Base-by-base conservation (phyloP, 768 basidiomycete species). In the Phylloporus arenicola region DNA sequence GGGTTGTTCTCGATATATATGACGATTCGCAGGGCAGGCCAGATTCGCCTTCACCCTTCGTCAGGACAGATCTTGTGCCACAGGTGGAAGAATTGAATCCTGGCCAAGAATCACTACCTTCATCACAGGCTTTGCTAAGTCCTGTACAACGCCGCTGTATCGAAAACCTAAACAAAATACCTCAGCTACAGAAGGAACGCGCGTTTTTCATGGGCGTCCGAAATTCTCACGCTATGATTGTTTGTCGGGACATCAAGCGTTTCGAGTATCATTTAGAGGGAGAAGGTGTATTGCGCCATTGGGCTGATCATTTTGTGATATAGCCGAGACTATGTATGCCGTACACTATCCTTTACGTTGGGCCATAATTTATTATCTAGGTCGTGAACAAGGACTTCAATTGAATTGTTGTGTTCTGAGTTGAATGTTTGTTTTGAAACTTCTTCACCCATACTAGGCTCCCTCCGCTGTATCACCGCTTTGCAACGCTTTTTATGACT, bases 171-270 rank as follows among this genome's bases (percentile, higher is more conserved):
- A 91, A 91, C 64, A 71, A 70, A 38, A 75, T 92, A 11, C 86
- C 87, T 0, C 67, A 72, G 27, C 61, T 92, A 42, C 75, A 81
- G 71, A 92, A 91, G 68, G 78, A 86, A 56, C 64, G 78, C 17
- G 85, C 78, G 17, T 88, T 80, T 61, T 82, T 91, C 56, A 68
- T 73, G 17, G 68, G 69, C 1, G 73, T 82, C 20, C 61, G 68
- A 34, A 90, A 90, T 58, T 70, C 86, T 24, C 89, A 92, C 67
- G 86, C 76, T 5, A 71, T 79, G 50, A 84, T 92, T 54, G 71
- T 92, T 10, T 82, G 78, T 63, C 72, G 89, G 39, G 87, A 90
- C 54, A 64, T 81, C 48, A 73, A 81, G 60, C 69, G 72, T 29
- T 86, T 86, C 61, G 70, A 76, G 55, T 54, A 65, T 12, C 85